Conservation (phyloP, 179 eudicot genomes). For the Pouteria campechiana region DNA sequence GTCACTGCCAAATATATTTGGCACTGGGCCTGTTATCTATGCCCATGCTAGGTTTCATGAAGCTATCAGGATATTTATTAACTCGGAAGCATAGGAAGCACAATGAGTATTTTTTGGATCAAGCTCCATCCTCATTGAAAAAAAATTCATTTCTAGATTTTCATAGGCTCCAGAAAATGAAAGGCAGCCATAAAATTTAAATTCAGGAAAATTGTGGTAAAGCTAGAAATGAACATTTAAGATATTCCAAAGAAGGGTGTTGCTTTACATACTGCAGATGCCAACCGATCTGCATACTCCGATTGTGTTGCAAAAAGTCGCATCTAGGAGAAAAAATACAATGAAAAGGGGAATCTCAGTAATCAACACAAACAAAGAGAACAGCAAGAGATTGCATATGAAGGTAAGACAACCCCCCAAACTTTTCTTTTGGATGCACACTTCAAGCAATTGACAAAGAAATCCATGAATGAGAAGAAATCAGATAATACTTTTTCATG, state of each 20-base stretch:
- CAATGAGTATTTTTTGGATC: too few species aligned
- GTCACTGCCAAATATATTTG: too few species aligned
- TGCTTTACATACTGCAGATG: slow-evolving; percentile 60
- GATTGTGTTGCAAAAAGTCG: slow-evolving; percentile 83
- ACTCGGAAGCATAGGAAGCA: too few species aligned
- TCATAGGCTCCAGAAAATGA: too few species aligned
- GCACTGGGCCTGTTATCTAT: too few species aligned
- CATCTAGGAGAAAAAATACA: slow-evolving; percentile 29
- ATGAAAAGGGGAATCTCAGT: slow-evolving; percentile 3
- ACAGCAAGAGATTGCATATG: not conserved
- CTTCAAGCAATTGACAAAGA: not conserved
- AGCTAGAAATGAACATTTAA: not conserved
- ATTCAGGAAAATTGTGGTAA: too few species aligned
- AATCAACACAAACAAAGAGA: slow-evolving; percentile 4
- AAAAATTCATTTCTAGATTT: too few species aligned
- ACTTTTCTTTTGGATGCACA: not conserved
- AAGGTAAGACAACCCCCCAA: not conserved
- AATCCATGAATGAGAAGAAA: not conserved
- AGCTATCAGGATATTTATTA: too few species aligned
- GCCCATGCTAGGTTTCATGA: too few species aligned
- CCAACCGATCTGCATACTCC: slow-evolving; percentile 78
- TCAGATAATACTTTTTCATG: not conserved
- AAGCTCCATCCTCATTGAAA: too few species aligned
- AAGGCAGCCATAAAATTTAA: too few species aligned
- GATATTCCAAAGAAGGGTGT: not conserved